Conservation (phyloP, 352 stramenopile species). For the Pythium plurisporium region DNA sequence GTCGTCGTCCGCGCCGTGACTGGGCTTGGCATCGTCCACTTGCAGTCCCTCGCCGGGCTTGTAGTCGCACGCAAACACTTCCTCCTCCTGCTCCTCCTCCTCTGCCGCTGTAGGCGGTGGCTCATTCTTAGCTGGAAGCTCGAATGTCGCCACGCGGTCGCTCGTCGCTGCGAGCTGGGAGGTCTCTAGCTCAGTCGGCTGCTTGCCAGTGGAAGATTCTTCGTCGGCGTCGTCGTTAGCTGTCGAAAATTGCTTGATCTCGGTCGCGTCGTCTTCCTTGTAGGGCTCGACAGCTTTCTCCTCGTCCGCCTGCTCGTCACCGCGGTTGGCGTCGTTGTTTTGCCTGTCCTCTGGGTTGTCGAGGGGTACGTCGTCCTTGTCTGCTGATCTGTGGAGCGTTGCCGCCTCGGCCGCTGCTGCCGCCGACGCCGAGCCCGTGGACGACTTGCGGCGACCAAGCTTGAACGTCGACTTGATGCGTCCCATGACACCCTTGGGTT, state of each 20-base stretch:
- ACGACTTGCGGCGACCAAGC: constrained; percentile 33
- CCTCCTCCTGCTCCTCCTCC: constrained; percentile 16
- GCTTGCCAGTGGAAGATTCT: too few species aligned
- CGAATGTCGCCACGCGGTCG: constrained; percentile 14
- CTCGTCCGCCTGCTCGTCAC: not conserved
- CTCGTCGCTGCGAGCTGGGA: not conserved
- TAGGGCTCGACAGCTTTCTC: not conserved
- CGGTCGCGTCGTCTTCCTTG: not conserved
- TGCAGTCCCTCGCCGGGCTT: constrained; percentile 10
- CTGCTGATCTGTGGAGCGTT: constrained; percentile 6
- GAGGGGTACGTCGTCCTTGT: constrained; percentile 22
- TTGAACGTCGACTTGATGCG: constrained; percentile 72
- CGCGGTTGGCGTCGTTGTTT: constrained; percentile 7
- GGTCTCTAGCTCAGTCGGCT: too few species aligned
- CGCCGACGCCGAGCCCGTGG: constrained; percentile 22
- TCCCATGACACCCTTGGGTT: constrained; percentile 60
- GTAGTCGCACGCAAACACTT: constrained; percentile 25
- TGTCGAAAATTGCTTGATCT: constrained; percentile 8
- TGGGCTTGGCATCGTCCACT: not conserved
- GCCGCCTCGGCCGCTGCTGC: not conserved
- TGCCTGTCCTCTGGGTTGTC: constrained; percentile 20
- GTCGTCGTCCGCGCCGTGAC: constrained; percentile 20
- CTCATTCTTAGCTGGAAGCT: not conserved
- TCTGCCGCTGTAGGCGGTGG: not conserved
- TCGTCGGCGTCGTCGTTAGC: constrained; percentile 7